These are phyloP conservation scores for Thecaphora frezii DNA, from an alignment of 1,284 basidiomycete species.

Conservation along the genomic window DNA sequence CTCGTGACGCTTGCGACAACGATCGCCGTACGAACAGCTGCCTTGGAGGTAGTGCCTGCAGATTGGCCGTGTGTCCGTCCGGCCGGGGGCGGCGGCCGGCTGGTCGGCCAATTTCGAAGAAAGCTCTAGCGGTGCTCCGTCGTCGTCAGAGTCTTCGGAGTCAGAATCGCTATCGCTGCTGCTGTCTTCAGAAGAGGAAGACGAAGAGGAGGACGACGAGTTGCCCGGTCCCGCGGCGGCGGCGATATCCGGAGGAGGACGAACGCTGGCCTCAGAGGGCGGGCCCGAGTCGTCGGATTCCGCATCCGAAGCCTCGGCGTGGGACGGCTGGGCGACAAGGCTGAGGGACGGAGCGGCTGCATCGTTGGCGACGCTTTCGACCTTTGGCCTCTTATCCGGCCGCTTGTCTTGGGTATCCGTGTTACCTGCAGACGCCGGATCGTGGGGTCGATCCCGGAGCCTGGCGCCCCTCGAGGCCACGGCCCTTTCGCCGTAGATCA, in stretches of 20 bases:
- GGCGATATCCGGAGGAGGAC: too few species aligned
- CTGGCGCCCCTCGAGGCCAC: background rate
- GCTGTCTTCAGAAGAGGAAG: conserved; percentile 3
- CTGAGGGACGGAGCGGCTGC: too few species aligned
- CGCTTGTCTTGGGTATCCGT: too few species aligned
- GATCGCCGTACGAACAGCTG: conserved; percentile 42
- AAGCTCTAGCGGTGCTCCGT: conserved; percentile 20
- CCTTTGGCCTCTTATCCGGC: background rate
- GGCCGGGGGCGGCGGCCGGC: background rate
- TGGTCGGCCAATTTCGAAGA: conserved; percentile 9
- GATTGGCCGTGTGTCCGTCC: conserved; percentile 16
- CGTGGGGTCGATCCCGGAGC: background rate
- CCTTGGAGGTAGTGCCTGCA: conserved; percentile 44
- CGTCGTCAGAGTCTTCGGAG: conserved; percentile 9
- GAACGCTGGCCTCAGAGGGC: background rate
- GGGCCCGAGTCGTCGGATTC: background rate
- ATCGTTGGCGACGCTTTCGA: too few species aligned
- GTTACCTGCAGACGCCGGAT: too few species aligned
- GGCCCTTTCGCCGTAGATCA: conserved; percentile 12
- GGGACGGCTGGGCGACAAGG: too few species aligned
- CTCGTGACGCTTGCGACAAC: conserved; percentile 42
- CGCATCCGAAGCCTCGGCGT: too few species aligned
- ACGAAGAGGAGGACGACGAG: background rate
- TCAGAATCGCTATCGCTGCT: background rate
- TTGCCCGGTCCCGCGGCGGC: too few species aligned